phyloP scores from a whole-genome alignment of 2,329 filamentous ascomycete species.

The Fusarium sp. region DNA sequence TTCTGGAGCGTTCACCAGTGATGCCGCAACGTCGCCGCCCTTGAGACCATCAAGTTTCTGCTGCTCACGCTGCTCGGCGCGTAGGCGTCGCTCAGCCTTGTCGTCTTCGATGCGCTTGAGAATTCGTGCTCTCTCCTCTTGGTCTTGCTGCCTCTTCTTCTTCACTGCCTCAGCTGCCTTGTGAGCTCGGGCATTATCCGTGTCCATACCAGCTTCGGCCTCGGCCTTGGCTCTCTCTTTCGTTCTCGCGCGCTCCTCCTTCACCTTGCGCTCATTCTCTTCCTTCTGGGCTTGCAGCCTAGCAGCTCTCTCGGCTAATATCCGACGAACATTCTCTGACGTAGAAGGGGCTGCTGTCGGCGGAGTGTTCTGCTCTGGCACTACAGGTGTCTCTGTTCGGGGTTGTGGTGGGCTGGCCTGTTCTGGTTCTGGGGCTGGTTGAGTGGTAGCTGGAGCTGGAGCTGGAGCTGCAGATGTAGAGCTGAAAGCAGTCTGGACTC shows the following conservation, averaged over 20 bases:
- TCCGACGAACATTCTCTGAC: conserved; percentile 52
- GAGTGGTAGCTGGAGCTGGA: not conserved
- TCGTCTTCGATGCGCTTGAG: conserved; percentile 82
- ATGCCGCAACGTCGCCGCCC: conserved; percentile 47
- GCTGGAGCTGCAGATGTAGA: conserved; percentile 31
- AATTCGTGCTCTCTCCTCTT: conserved; percentile 77
- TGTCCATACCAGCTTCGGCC: conserved; percentile 52
- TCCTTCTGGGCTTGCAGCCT: conserved; percentile 58
- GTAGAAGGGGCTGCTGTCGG: conserved; percentile 41
- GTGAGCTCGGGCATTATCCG: conserved; percentile 52
- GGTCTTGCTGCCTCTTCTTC: conserved; percentile 73
- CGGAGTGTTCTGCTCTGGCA: conserved; percentile 32
- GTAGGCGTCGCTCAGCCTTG: conserved; percentile 73
- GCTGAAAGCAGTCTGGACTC: conserved; percentile 53
- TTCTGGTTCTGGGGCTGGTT: conserved; percentile 29
- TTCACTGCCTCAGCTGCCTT: conserved; percentile 68
- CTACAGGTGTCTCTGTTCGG: conserved; percentile 35
- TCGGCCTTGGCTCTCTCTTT: conserved; percentile 61
- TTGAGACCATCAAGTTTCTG: conserved; percentile 51
- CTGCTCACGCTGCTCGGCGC: conserved; percentile 63
- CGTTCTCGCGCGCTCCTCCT: conserved; percentile 62
- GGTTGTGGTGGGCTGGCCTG: conserved; percentile 33
- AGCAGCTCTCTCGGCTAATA: conserved; percentile 65
- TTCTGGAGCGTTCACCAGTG: conserved; percentile 50
- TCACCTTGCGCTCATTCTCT: conserved; percentile 60